Percentiles rank a stretch among this genome's conserved stretches.
Conservation (phyloP, 495 filamentous ascomycete species). For the Choiromyces venosus region DNA sequence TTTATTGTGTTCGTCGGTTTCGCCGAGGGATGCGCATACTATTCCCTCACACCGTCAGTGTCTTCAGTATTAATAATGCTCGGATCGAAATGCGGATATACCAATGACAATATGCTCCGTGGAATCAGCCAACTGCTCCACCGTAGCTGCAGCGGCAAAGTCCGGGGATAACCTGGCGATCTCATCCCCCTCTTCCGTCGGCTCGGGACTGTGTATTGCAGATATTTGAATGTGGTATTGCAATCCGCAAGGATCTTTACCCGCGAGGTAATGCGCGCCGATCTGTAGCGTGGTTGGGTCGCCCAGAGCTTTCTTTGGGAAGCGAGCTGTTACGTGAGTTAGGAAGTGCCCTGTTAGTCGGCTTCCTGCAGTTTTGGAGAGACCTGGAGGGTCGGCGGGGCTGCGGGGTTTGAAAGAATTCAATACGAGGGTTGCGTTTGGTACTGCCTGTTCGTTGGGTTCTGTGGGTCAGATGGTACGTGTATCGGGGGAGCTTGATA, state of each 20-base stretch:
- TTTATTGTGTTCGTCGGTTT: constrained; percentile 4
- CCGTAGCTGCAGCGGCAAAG: not conserved
- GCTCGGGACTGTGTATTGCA: constrained; percentile 8
- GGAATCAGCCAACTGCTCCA: not conserved
- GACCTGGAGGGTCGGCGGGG: no score
- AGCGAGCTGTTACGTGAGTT: constrained; percentile 6
- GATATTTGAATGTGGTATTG: constrained; percentile 16
- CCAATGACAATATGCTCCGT: constrained; percentile 7
- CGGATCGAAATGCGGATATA: not conserved
- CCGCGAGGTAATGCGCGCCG: constrained; percentile 12
- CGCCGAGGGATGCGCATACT: constrained; percentile 11
- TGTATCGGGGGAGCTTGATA: not conserved
- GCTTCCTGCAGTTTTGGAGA: constrained; percentile 8
- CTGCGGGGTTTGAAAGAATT: constrained; percentile 4
- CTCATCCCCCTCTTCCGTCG: constrained; percentile 1
- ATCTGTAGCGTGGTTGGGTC: not conserved
- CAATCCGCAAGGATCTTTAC: not conserved
- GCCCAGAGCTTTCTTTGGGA: not conserved
- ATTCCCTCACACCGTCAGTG: not conserved
- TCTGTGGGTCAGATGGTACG: not conserved
- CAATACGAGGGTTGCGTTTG: constrained; percentile 12
- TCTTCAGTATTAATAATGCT: not conserved
- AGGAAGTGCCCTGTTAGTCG: constrained; percentile 11
- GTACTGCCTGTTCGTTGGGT: constrained; percentile 9
- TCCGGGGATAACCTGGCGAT: not conserved